These are phyloP conservation scores for Trichoderma breve DNA, from an alignment of 2,329 filamentous ascomycete genomes.

Conservation along the genomic window DNA sequence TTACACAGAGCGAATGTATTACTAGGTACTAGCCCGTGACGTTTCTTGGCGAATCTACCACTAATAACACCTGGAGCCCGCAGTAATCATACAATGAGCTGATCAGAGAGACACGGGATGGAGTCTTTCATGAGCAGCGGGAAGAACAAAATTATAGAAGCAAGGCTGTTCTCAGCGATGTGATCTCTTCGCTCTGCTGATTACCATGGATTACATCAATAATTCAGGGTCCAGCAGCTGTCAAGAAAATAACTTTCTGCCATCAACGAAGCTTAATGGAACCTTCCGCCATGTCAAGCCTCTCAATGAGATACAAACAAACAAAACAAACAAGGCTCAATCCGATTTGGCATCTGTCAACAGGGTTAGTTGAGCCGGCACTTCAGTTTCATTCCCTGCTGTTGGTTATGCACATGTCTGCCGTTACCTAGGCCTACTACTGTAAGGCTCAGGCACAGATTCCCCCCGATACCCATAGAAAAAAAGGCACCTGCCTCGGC, in stretches of 20 bases:
- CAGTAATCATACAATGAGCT: background rate
- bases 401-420: background rate
- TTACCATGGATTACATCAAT: too few species aligned
- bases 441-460: background rate
- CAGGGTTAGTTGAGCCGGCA: background rate
- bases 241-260: background rate
- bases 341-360: background rate
- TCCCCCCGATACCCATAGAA: background rate
- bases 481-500: background rate
- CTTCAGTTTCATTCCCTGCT: background rate
- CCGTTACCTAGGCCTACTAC: too few species aligned
- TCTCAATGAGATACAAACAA: background rate
- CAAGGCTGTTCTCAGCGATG: background rate
- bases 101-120: background rate
- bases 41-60: background rate
- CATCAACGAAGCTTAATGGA: background rate
- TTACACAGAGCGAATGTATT: too few species aligned
- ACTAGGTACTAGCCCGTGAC: too few species aligned
- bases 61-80: background rate
- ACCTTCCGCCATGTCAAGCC: background rate
- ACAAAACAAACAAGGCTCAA: too few species aligned
- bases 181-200: too few species aligned
- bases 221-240: background rate
- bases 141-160: background rate
- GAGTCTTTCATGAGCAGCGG: background rate